These are phyloP conservation scores for Tulasnella sp. DNA, from an alignment of 768 basidiomycete species.

Conservation along the genomic window DNA sequence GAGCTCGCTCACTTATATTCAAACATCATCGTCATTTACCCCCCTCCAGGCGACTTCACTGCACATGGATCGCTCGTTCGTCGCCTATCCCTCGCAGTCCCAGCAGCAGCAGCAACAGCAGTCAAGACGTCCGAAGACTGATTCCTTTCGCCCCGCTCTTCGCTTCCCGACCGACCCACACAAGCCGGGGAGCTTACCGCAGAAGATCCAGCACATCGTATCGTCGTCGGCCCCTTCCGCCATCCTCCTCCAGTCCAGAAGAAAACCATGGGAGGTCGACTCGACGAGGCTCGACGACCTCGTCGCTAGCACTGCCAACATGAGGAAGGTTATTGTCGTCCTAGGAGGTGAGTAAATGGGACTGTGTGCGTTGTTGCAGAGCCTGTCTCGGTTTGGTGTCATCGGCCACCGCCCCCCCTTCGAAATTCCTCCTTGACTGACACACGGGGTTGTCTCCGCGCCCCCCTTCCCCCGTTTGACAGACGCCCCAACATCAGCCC, in stretches of 20 bases:
- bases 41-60: not conserved
- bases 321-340: not conserved
- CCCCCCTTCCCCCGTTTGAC: not conserved
- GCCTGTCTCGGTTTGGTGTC: not conserved
- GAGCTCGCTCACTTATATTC: not conserved
- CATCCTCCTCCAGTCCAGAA: slow-evolving; percentile 7
- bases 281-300: slow-evolving; percentile 3
- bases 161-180: slow-evolving; percentile 20
- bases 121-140: not conserved
- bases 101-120: not conserved
- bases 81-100: not conserved
- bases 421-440: not conserved
- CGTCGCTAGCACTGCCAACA: not conserved
- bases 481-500: not conserved
- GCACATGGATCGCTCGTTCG: not conserved
- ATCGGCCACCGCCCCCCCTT: not conserved
- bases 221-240: not conserved
- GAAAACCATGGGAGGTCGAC: slow-evolving; percentile 17
- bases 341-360: slow-evolving; percentile 9
- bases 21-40: not conserved
- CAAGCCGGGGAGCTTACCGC: slow-evolving; percentile 6
- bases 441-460: not conserved
- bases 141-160: slow-evolving; percentile 15
- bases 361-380: not conserved
- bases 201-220: slow-evolving; percentile 12